Evolutionary conservation across 306 rosid genomes (phyloP).

Genomic region (Spatholobus suberectus): DNA sequence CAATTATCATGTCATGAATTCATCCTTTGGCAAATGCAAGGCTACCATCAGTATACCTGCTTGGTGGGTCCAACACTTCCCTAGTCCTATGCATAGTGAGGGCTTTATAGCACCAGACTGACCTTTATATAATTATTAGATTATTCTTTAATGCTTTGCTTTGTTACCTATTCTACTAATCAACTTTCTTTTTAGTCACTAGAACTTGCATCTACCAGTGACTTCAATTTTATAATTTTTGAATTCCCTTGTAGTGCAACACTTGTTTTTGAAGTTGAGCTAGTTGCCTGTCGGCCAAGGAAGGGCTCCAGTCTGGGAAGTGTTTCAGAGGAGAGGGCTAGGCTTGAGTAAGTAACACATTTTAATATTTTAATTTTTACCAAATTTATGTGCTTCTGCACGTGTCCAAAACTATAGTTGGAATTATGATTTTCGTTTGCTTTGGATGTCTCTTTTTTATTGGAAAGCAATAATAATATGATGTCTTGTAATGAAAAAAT

Average conservation of each 20-base stretch:
- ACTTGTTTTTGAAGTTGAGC: slow-evolving; percentile 89
- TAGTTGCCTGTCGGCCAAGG: slow-evolving; percentile 88
- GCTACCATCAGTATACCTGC: not conserved
- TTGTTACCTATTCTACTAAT: not conserved
- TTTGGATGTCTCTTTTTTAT: not conserved
- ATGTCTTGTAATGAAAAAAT: slow-evolving; percentile 30
- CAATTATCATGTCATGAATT: not conserved
- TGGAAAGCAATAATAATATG: not conserved
- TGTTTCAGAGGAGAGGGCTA: slow-evolving; percentile 94
- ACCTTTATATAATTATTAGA: not conserved
- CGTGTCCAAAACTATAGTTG: not conserved
- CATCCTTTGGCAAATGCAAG: not conserved
- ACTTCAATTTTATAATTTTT: not conserved
- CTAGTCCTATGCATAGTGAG: not conserved
- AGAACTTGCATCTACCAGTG: slow-evolving; percentile 14
- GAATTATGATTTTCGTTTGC: not conserved
- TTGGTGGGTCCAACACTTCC: not conserved
- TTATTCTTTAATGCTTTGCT: not conserved
- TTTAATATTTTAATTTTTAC: not conserved
- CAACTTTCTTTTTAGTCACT: not conserved
- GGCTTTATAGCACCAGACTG: not conserved
- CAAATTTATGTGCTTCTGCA: not conserved
- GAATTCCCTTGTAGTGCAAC: slow-evolving; percentile 70
- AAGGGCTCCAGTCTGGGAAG: slow-evolving; percentile 86
- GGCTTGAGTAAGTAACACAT: slow-evolving; percentile 80